Evolutionary conservation across 768 basidiomycete genomes (phyloP), one percentile per base, ranked within the genome.

Genomic region (Mycena floridula): DNA sequence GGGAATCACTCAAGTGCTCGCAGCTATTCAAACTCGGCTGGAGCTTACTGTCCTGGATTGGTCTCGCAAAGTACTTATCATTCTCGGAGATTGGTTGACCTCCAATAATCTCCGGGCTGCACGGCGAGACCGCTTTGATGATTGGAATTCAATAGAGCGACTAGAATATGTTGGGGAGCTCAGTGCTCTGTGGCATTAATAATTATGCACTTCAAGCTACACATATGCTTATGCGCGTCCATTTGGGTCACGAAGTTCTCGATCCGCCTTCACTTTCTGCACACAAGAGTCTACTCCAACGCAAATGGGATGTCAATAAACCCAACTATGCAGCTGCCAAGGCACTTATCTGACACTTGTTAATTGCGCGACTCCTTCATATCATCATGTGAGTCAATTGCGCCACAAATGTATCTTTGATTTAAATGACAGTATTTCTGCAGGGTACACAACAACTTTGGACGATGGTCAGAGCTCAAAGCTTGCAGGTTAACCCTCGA

Each of bases 281-380:
- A 21, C 53, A 53, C 32, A 55, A 55, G 42, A 50, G 43, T 4
- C 46, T 51, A 15, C 37, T 55, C 18, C 26, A 26, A 3, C 26
- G 53, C 18, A 50, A 28, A 24, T 54, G 49, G 46, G 54, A 55
- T 32, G 46, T 38, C n/a, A 48, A 45, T 3, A 54, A 51, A 28
- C 47, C 47, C 1, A 54, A 56, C 26, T 56, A 56, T 28, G 50
- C 54, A 2, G 53, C 46, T 16, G 53, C 48, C 1, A 56, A 56
- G 45, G 45, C 54, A 2, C 38, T 56, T 2, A 50, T 56, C 12
- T 30, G 50, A 1, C 54, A 56, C 25, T 54, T 53, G 2, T 32
- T 56, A 25, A 54, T 56, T 25, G 53, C 53, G 0, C 45, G 53
- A 4, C 42, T 56, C 6, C 28, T 54, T 38, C n/a, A n/a, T n/a